Percentiles rank a stretch among this genome's conserved stretches.
Evolutionary conservation across 371 early-diverging fungal species (phyloP).

Genomic region (Mortierella sp.): DNA sequence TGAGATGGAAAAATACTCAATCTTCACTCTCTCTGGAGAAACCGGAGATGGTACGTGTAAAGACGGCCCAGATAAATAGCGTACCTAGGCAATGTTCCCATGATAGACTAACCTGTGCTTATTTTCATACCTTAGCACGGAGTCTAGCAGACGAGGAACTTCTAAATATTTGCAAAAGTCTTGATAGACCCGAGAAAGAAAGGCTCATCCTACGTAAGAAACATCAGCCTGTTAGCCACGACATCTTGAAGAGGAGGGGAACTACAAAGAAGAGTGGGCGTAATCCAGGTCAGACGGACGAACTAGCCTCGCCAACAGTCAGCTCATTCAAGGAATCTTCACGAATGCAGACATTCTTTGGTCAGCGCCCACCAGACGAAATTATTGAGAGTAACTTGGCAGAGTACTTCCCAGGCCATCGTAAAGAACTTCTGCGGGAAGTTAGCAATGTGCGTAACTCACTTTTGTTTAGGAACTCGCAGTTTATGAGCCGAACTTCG

Average conservation of each 20-base stretch:
- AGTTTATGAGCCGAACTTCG: slow-evolving; percentile 36
- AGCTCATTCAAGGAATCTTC: slow-evolving; percentile 36
- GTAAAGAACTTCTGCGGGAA: slow-evolving; percentile 50
- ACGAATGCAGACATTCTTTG: slow-evolving; percentile 76
- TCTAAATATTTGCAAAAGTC: slow-evolving; percentile 75
- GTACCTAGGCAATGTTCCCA: not conserved
- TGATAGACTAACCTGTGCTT: not conserved
- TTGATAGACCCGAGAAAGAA: slow-evolving; percentile 78
- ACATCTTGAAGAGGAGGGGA: slow-evolving; percentile 70
- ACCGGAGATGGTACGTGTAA: slow-evolving; percentile 66
- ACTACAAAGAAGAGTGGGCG: slow-evolving; percentile 48
- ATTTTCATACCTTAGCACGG: slow-evolving; percentile 57
- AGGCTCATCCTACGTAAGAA: slow-evolving; percentile 82
- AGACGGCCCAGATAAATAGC: not conserved
- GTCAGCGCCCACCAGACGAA: slow-evolving; percentile 94
- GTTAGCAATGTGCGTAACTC: slow-evolving; percentile 54
- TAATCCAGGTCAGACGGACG: slow-evolving; percentile 14
- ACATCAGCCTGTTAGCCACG: slow-evolving; percentile 74
- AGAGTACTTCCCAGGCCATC: slow-evolving; percentile 86
- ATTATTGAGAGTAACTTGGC: slow-evolving; percentile 88
- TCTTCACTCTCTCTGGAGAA: slow-evolving; percentile 72
- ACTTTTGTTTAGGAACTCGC: slow-evolving; percentile 40
- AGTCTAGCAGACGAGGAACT: slow-evolving; percentile 80
- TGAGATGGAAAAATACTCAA: slow-evolving; percentile 71
- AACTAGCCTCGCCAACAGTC: slow-evolving; percentile 35